These are phyloP conservation scores for Picea sitchensis DNA, from an alignment of 75 land plant genomes.

Conservation along the genomic window DNA sequence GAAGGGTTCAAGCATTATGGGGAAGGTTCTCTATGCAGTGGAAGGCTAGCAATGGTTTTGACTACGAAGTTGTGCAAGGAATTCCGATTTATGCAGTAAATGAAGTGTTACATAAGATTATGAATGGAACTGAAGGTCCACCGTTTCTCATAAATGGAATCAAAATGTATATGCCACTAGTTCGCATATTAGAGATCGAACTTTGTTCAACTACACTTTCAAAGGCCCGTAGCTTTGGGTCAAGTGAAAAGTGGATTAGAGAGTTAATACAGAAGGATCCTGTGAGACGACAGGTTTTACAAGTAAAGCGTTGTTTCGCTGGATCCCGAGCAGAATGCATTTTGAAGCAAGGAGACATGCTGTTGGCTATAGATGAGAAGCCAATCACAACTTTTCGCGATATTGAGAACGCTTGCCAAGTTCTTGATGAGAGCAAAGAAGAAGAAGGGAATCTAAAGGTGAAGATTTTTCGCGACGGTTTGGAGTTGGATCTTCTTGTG, in stretches of 20 bases:
- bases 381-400: slow-evolving; percentile 82
- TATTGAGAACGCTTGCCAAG: slow-evolving; percentile 70
- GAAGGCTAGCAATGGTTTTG: slow-evolving; percentile 62
- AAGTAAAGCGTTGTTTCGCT: slow-evolving; percentile 86
- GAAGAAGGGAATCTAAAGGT: slow-evolving; percentile 34
- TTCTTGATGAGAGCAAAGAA: slow-evolving; percentile 18
- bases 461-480: slow-evolving; percentile 82
- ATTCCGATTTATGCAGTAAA: slow-evolving; percentile 74
- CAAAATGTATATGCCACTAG: slow-evolving; percentile 70
- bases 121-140: slow-evolving; percentile 55
- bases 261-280: slow-evolving; percentile 85
- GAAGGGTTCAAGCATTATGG: slow-evolving; percentile 91
- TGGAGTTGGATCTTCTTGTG: slow-evolving; percentile 53
- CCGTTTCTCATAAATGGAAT: slow-evolving; percentile 63
- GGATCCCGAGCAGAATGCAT: slow-evolving; percentile 74
- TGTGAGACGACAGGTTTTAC: slow-evolving; percentile 69
- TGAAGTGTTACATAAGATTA: slow-evolving; percentile 69
- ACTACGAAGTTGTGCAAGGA: slow-evolving; percentile 85
- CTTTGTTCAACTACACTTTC: slow-evolving; percentile 88
- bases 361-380: slow-evolving; percentile 69
- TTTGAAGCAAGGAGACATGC: slow-evolving; percentile 86
- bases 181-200: slow-evolving; percentile 77
- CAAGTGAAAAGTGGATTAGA: slow-evolving; percentile 79
- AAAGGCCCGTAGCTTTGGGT: slow-evolving; percentile 86
- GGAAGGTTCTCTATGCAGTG: slow-evolving; percentile 94